Conservation (phyloP, 192 early-diverging fungal species). For the Phycomyces blakesleeanus region DNA sequence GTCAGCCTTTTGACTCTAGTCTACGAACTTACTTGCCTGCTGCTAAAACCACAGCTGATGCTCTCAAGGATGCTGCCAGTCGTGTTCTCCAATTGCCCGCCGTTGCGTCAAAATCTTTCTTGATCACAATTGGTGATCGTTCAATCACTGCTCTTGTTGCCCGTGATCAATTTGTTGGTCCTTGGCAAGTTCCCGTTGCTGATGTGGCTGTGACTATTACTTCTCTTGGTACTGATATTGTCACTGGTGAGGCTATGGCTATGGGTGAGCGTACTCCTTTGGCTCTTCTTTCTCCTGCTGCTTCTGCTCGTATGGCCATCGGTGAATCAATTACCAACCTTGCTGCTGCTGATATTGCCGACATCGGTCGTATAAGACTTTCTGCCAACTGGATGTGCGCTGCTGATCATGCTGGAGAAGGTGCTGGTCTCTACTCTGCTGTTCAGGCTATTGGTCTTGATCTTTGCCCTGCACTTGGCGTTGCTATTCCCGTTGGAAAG, state of each 20-base stretch:
- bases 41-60: conserved; percentile 24
- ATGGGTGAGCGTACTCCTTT: conserved; percentile 94
- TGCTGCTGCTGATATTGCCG: conserved; percentile 77
- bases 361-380: conserved; percentile 72
- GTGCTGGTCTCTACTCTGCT: conserved; percentile 86
- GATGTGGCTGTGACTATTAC: conserved; percentile 93
- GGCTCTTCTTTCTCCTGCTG: conserved; percentile 79
- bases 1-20: conserved; percentile 55
- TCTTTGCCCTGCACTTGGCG: conserved; percentile 86
- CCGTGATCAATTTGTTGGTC: conserved; percentile 97
- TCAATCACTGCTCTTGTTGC: conserved; percentile 92
- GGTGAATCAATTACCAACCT: conserved; percentile 92
- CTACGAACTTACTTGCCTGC: conserved; percentile 58
- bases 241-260: conserved; percentile 93
- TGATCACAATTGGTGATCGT: conserved; percentile 98
- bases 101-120: conserved; percentile 91
- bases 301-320: conserved; percentile 96
- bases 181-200: conserved; percentile 98
- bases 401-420: conserved; percentile 87
- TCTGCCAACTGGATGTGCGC: conserved; percentile 99
- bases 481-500: conserved; percentile 98
- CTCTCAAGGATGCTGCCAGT: conserved; percentile 60
- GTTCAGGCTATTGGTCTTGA: conserved; percentile 91
- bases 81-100: conserved; percentile 83
- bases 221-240: conserved; percentile 63